Base-by-base conservation (phyloP, 2,329 filamentous ascomycete species). In the Gliomastix tumulicola region DNA sequence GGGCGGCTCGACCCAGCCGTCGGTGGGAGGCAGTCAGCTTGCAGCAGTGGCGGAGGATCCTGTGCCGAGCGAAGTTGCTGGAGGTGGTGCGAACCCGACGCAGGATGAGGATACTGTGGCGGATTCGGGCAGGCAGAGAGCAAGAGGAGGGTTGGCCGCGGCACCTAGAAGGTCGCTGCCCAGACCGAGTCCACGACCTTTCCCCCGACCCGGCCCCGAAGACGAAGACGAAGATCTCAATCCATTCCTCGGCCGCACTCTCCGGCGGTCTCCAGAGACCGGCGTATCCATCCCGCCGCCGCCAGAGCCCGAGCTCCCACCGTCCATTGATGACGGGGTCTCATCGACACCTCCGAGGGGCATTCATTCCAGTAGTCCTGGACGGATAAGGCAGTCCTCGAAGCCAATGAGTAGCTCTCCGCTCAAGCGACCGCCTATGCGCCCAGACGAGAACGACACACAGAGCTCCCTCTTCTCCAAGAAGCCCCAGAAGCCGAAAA, bases 241-340 rank as follows among this genome's bases (percentile, higher is more conserved):
- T 21, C 66, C 63, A 0, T 66, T 71, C 21, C 50, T 55, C 5
- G 54, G 62, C 3, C 54, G 59, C 8, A 49, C 48, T 2, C 38
- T 64, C 18, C 56, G 56, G 7, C 59, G 63, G 7, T 42, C 41
- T 10, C 40, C 40, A 6, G 11, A 28, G n/a, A 43, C 38, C 15
- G 40, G 41, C 17, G 23, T 42, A 31, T 30, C n/a, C 18, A 34
- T 39, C 20, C 41, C 34, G 4, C 36, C 11, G 21, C 47, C 40
- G n/a, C 66, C 67, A 13, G 78, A 84, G 46, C 79, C 79, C 2
- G 77, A 82, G 33, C 63, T 85, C 6, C 82, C 81, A 4, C 75
- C 75, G 0, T 74, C 74, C 1, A 55, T 69, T 11, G 57, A 60
- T 3, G 76, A 80, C 40, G 66, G 70, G 0, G 60, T 73, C 2